Percentiles rank a stretch among this genome's conserved stretches.
Evolutionary conservation across 352 stramenopile species (phyloP).

Genomic region (Thraustotheca clavata): DNA sequence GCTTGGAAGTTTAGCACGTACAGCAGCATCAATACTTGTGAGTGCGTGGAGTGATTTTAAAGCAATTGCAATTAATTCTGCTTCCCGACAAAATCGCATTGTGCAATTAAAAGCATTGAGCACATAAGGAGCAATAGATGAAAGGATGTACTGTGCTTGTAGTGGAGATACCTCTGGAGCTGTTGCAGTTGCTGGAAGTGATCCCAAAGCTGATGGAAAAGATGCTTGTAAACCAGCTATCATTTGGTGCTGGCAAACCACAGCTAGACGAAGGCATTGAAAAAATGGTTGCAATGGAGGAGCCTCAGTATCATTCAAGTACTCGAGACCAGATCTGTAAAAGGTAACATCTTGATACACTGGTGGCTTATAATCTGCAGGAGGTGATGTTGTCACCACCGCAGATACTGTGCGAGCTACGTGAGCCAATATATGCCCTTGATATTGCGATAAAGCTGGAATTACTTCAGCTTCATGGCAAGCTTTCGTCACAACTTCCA

Average conservation of each 20-base stretch:
- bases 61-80: slow-evolving; percentile 71
- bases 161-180: not conserved
- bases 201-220: too few species aligned
- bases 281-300: slow-evolving; percentile 72
- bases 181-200: too few species aligned
- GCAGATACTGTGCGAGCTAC: slow-evolving; percentile 61
- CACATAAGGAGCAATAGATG: slow-evolving; percentile 44
- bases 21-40: slow-evolving; percentile 56
- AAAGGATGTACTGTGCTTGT: slow-evolving; percentile 9
- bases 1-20: slow-evolving; percentile 44
- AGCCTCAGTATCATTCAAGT: slow-evolving; percentile 76
- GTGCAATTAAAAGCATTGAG: slow-evolving; percentile 65
- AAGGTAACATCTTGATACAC: slow-evolving; percentile 9
- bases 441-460: slow-evolving; percentile 52
- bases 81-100: slow-evolving; percentile 71
- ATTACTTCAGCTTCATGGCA: slow-evolving; percentile 60
- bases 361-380: slow-evolving; percentile 52
- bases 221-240: slow-evolving; percentile 38
- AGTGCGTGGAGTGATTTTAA: slow-evolving; percentile 81
- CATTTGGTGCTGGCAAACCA: slow-evolving; percentile 68
- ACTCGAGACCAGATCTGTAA: slow-evolving; percentile 55
- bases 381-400: slow-evolving; percentile 71
- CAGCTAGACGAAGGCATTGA: slow-evolving; percentile 61
- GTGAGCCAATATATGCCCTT: slow-evolving; percentile 40
- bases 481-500: slow-evolving; percentile 75